phyloP scores from a whole-genome alignment of 345 rosid genomes.

The Odontarrhena argentea region DNA sequence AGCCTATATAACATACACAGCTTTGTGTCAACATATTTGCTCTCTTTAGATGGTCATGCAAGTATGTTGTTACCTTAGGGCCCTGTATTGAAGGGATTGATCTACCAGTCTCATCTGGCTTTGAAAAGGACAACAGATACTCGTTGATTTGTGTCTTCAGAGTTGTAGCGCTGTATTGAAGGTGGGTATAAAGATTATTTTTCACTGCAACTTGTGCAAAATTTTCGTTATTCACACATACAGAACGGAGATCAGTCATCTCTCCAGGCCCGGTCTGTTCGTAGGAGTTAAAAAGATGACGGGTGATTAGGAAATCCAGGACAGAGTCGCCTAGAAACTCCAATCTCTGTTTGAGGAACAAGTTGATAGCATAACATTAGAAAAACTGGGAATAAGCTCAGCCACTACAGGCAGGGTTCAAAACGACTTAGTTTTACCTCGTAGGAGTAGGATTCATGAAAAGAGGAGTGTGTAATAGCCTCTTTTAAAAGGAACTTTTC shows the following conservation, averaged over 20 bases:
- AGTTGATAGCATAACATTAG: constrained; percentile 11
- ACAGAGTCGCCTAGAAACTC: constrained; percentile 95
- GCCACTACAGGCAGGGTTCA: not conserved
- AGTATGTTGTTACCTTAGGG: constrained; percentile 65
- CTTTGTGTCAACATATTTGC: not conserved
- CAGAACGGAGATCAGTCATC: constrained; percentile 88
- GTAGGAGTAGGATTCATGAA: constrained; percentile 59
- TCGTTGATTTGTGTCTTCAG: constrained; percentile 63
- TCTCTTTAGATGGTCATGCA: constrained; percentile 9
- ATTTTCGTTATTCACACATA: constrained; percentile 77
- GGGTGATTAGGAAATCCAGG: constrained; percentile 80
- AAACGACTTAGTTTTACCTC: constrained; percentile 51
- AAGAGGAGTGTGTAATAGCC: constrained; percentile 74
- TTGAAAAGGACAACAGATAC: constrained; percentile 50
- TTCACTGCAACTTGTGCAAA: constrained; percentile 81
- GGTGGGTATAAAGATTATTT: constrained; percentile 56
- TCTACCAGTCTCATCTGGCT: constrained; percentile 44
- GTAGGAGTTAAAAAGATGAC: constrained; percentile 71
- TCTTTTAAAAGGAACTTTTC: constrained; percentile 74
- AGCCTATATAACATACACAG: constrained; percentile 52
- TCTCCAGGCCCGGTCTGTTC: constrained; percentile 72
- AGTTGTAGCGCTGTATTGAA: constrained; percentile 53
- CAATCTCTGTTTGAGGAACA: constrained; percentile 63
- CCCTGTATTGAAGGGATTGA: constrained; percentile 52
- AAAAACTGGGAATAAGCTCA: constrained; percentile 15